Evolutionary conservation across 2,329 filamentous ascomycete species (phyloP).

Genomic region (Claviceps monticola): DNA sequence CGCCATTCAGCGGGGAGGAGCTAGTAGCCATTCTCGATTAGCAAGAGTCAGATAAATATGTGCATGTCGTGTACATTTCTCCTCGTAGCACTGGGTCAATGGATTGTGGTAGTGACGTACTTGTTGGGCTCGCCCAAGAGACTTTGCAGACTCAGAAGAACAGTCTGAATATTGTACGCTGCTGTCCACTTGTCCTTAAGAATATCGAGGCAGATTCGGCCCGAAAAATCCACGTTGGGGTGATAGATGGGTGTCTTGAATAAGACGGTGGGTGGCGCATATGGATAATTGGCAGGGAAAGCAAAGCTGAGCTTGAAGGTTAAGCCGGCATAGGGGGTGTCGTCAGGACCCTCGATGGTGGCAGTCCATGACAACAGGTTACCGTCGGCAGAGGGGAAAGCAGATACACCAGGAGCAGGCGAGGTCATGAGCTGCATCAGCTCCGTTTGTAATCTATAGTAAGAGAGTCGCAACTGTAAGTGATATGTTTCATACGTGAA

Average conservation of each 20-base stretch:
- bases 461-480: background rate
- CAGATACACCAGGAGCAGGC: slow-evolving; percentile 81
- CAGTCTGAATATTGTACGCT: slow-evolving; percentile 90
- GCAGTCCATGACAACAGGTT: slow-evolving; percentile 89
- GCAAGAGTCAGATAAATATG: background rate
- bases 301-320: slow-evolving; percentile 85
- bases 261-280: slow-evolving; percentile 76
- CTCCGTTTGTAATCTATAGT: slow-evolving; percentile 75
- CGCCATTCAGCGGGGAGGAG: slow-evolving; percentile 85
- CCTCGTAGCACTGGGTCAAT: background rate
- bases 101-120: slow-evolving; percentile 37
- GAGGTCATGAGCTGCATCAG: slow-evolving; percentile 98
- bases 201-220: slow-evolving; percentile 93
- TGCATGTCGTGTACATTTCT: background rate
- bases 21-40: slow-evolving; percentile 29
- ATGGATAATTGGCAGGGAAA: slow-evolving; percentile 89
- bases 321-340: slow-evolving; percentile 79
- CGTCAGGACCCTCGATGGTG: slow-evolving; percentile 81
- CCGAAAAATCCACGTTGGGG: slow-evolving; percentile 95
- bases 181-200: slow-evolving; percentile 99
- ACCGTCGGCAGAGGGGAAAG: slow-evolving; percentile 81
- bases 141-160: slow-evolving; percentile 86
- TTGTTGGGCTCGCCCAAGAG: slow-evolving; percentile 96
- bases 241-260: slow-evolving; percentile 99
- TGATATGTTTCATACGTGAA: background rate